Evolutionary conservation across 495 filamentous ascomycete species (phyloP), one percentile per base, ranked within the genome.

Genomic region (Lasiosphaeria hispida): DNA sequence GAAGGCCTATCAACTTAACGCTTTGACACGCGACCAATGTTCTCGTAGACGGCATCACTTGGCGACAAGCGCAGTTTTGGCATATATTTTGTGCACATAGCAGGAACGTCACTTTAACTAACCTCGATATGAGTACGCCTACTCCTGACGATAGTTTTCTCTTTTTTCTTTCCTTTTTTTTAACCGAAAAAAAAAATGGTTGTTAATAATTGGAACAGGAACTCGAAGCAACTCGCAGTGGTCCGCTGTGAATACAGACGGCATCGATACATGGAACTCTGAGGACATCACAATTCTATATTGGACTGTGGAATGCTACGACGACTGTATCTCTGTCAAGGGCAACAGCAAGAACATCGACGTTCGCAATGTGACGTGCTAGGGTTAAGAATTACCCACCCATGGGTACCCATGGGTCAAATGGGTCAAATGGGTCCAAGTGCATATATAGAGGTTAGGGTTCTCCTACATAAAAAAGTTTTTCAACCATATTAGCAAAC

Each of bases 301-400:
- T 62, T 77, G 74, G 74, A 77, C 71, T 0, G 74, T 77, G 17
- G 68, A 64, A 30, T 75, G 72, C 36, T 69, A 69, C 15, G 74
- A 77, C 64, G 85, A 88, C 67, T 85, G 85, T 33, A 72, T 87
- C 41, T 68, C 84, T 7, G 75, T 87, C 60, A 83, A 81, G 13
- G 85, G 83, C 45, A 81, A 87, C 63, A 83, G 83, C 49, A 77
- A 81, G 56, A 84, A 86, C 58, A 59, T 77, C 44, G 56, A 70
- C 33, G 70, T 72, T 18, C 58, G 49, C 39, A 72, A 77, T 61
- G 64, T 77, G 18, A 68, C 68, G 54, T 76, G 73, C 66, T 67
- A 74, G n/a, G n/a, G n/a, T n/a, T n/a, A n/a, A n/a, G n/a, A n/a
- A n/a, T n/a, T n/a, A n/a, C n/a, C n/a, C n/a, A n/a, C n/a, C n/a